Evolutionary conservation across 2,329 filamentous ascomycete species (phyloP).

Genomic region (Aspergillus pseudonomiae): DNA sequence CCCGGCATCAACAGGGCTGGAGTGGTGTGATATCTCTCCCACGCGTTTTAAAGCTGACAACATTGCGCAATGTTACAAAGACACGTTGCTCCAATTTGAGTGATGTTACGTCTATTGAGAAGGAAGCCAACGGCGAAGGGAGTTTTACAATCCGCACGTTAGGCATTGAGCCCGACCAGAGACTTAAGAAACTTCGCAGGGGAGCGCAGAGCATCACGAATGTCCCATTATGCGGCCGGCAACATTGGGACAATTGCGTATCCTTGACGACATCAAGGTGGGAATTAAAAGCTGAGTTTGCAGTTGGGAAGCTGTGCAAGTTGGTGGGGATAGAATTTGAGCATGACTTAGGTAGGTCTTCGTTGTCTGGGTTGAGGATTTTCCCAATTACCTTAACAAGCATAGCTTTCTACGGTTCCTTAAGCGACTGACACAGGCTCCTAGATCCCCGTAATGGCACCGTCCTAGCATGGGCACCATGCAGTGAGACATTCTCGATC

Average conservation of each 20-base stretch:
- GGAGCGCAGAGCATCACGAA: constrained; percentile 16
- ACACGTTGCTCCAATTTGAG: neutral
- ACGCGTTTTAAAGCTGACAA: constrained; percentile 47
- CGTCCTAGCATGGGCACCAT: neutral
- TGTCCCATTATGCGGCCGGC: neutral
- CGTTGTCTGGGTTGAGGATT: neutral
- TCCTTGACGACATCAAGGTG: neutral
- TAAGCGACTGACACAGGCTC: neutral
- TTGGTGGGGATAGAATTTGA: neutral
- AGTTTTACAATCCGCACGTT: constrained; percentile 49
- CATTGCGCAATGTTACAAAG: constrained; percentile 30
- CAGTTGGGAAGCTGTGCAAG: neutral
- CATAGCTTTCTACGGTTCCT: neutral
- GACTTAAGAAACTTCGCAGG: constrained; percentile 33
- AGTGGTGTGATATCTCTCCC: constrained; percentile 54
- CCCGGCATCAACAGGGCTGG: constrained; percentile 53
- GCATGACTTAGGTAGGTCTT: neutral
- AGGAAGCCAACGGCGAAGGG: constrained; percentile 23
- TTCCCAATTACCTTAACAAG: neutral
- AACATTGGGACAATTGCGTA: neutral
- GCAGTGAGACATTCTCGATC: neutral
- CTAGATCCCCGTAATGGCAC: neutral
- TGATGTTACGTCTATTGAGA: constrained; percentile 48
- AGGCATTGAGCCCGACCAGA: constrained; percentile 37
- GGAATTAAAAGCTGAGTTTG: neutral